phyloP scores from a whole-genome alignment of 1,284 basidiomycete genomes.

The Microbotryum lychnidis-dioicae region DNA sequence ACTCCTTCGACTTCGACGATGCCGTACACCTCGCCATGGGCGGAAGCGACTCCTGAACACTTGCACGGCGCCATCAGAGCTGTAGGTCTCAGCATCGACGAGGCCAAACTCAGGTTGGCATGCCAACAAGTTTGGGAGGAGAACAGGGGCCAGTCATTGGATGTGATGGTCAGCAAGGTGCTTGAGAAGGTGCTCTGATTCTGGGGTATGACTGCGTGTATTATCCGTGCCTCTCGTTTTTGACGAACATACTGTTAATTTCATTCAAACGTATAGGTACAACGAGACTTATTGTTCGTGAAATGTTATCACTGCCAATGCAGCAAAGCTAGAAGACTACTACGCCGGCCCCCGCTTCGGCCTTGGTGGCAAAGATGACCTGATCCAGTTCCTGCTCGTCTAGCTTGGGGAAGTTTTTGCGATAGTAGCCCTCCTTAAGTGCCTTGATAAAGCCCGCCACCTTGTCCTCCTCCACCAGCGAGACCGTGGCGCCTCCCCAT shows the following conservation, averaged over 20 bases:
- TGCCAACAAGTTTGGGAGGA: background rate
- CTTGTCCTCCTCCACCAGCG: slow-evolving; percentile 60
- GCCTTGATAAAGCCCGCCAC: slow-evolving; percentile 60
- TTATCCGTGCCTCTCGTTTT: background rate
- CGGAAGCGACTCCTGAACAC: no score
- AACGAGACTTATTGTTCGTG: background rate
- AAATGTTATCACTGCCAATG: no score
- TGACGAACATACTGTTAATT: no score
- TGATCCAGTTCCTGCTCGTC: slow-evolving; percentile 55
- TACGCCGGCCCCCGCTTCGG: slow-evolving; percentile 59
- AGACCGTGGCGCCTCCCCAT: slow-evolving; percentile 84
- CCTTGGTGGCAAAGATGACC: slow-evolving; percentile 74
- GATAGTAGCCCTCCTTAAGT: slow-evolving; percentile 52
- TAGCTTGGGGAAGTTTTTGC: slow-evolving; percentile 53
- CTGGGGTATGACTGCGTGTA: background rate
- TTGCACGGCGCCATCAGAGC: no score
- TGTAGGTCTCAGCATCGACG: no score
- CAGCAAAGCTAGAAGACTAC: background rate
- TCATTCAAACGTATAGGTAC: background rate
- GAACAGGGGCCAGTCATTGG: background rate
- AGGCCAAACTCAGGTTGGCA: no score
- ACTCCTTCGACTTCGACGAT: no score
- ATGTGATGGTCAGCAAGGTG: background rate
- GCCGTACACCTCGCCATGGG: no score
- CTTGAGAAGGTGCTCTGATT: no score